These are phyloP conservation scores for Phytophthora litchii DNA, from an alignment of 352 stramenopile species.

Conservation along the genomic window DNA sequence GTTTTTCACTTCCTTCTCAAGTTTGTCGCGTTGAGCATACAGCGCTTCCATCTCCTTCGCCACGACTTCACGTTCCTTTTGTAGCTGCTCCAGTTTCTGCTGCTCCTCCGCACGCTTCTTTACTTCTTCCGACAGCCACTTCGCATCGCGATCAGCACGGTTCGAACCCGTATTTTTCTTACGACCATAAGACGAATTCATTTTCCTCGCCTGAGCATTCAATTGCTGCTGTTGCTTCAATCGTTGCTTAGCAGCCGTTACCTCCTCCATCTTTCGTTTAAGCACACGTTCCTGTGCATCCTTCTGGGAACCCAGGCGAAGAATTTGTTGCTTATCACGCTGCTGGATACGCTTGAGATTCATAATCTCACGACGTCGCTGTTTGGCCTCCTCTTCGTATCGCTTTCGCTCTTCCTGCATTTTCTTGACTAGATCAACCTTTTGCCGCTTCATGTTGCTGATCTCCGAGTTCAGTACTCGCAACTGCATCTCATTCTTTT, in stretches of 20 bases:
- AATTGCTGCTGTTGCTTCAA: conserved; percentile 88
- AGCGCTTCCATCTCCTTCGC: conserved; percentile 84
- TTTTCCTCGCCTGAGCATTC: conserved; percentile 71
- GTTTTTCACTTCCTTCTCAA: conserved; percentile 72
- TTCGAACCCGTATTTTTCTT: conserved; percentile 48
- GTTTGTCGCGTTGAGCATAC: conserved; percentile 72
- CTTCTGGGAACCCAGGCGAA: conserved; percentile 80
- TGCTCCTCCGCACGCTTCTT: conserved; percentile 84
- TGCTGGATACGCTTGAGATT: conserved; percentile 82
- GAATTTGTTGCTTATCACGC: conserved; percentile 85
- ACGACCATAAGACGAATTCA: conserved; percentile 58
- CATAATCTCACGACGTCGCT: conserved; percentile 78
- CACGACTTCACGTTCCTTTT: conserved; percentile 75
- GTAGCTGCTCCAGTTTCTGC: conserved; percentile 84
- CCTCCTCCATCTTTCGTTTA: conserved; percentile 90
- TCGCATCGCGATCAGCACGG: conserved; percentile 58
- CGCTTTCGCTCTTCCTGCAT: conserved; percentile 87
- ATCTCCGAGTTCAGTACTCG: conserved; percentile 83
- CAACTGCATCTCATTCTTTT: conserved; percentile 89
- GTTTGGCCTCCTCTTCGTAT: conserved; percentile 84
- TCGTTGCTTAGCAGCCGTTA: conserved; percentile 73
- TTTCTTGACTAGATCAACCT: conserved; percentile 89
- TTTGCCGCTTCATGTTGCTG: conserved; percentile 88
- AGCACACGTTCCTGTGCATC: conserved; percentile 86
- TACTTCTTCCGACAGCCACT: conserved; percentile 87